Evolutionary conservation across 768 basidiomycete genomes (phyloP), one percentile per base, ranked within the genome.

Genomic region (Amanita molliuscula): DNA sequence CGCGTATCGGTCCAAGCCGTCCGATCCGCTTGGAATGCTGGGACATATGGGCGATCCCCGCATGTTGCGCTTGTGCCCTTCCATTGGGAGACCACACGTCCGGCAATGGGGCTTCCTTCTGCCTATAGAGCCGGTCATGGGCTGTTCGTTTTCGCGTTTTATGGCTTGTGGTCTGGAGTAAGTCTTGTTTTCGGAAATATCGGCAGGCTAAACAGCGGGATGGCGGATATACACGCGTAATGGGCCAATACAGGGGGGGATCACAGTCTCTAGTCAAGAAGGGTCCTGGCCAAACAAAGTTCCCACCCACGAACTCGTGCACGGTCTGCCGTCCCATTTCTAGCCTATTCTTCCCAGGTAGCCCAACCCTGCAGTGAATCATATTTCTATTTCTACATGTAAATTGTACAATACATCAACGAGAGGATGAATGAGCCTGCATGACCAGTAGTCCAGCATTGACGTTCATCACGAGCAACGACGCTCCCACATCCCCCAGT

Each of bases 401-500:
- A 41, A 11, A 41, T 13, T 23, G 23, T 20, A 21, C 15, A n/a
- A 40, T 2, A 18, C n/a, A 42, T 50, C 23, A 50, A 7, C 16
- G 23, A 13, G 42, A 10, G 1, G 38, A 26, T 2, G 15, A 26
- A 34, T 60, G 56, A 21, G 79, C 76, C 57, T 85, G 83, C 50
- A 81, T 50, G 6, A 85, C 72, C 4, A 84, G 58, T 51, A 84
- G 61, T 54, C 74, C 78, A 1, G 73, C 74, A 36, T 66, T 61
- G 9, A 69, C 63, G 46, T 72, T 78, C 21, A 71, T 69, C 2
- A 76, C 74, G 1, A 88, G 78, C 50, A 90, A 60, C 13, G 79
- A 82, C 7, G 83, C 79, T 23, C 81, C 85, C 1, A 84, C 78
- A 60, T 88, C 84, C 0, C 90, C 90, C 1, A 90, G 60, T 0